Evolutionary conservation across 73 alveolate species (phyloP), one percentile per base, ranked within the genome.

Genomic region (Symbiodinium natans): DNA sequence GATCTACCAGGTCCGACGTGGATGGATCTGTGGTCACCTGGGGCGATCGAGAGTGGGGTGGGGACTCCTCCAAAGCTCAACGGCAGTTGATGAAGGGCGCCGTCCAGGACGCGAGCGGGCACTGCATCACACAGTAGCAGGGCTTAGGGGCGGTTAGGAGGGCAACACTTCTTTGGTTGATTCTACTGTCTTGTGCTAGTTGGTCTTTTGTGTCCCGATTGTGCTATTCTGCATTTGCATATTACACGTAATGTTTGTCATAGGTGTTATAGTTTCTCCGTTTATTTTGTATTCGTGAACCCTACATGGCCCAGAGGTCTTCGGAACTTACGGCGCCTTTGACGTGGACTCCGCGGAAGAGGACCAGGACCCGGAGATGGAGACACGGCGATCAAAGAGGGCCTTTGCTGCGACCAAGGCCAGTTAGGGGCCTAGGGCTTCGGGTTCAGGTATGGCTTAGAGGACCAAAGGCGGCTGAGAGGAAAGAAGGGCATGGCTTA

Each of bases 391-490:
- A 11, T 54, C 80, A 10, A 89, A 40, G 27, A 38, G 84, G 13
- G 95, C 95, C 11, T 89, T 89, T 68, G 95, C 95, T 31, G 95
- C 95, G 19, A 89, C 95, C 71, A 89, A 89, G 95, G 95, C 95
- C 1, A 17, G 15, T 5, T 3, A 19, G 6, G 25, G n/a, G n/a
- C n/a, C n/a, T n/a, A n/a, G n/a, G n/a, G n/a, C n/a, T n/a, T n/a
- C n/a, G n/a, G n/a, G n/a, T n/a, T n/a, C n/a, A n/a, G n/a, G n/a
- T n/a, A n/a, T n/a, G n/a, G n/a, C n/a, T n/a, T n/a, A n/a, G n/a
- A n/a, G n/a, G n/a, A n/a, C n/a, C n/a, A n/a, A n/a, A n/a, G n/a
- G n/a, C n/a, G n/a, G n/a, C n/a, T n/a, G n/a, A n/a, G n/a, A n/a
- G n/a, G n/a, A n/a, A n/a, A n/a, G n/a, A n/a, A n/a, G n/a, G n/a